Evolutionary conservation across 2,329 filamentous ascomycete species (phyloP).

Genomic region (Fusarium decemcellulare): DNA sequence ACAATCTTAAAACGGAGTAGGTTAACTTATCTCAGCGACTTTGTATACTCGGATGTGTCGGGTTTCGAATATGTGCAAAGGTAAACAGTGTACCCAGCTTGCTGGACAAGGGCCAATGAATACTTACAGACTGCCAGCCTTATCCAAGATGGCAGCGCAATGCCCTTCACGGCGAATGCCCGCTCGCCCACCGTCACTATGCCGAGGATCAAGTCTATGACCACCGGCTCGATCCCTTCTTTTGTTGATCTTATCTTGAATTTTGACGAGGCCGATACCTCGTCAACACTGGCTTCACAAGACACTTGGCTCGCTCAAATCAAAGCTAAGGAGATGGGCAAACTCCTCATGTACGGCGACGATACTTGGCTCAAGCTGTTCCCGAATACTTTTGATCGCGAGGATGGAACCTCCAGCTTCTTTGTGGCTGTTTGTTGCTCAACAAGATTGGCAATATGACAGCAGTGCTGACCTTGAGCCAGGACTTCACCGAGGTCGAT

Average conservation of each 20-base stretch:
- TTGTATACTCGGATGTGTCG: conserved; percentile 86
- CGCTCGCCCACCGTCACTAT: conserved; percentile 98
- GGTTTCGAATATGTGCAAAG: conserved; percentile 91
- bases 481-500: conserved; percentile 99
- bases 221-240: conserved; percentile 97
- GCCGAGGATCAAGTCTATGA: conserved; percentile 97
- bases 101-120: background rate
- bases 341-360: conserved; percentile 95
- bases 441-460: background rate
- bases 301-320: conserved; percentile 98
- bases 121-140: conserved; percentile 68
- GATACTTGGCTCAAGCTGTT: conserved; percentile 99
- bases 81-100: conserved; percentile 60
- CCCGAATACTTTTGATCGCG: conserved; percentile 86
- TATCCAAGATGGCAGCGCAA: conserved; percentile 84
- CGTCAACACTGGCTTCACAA: conserved; percentile 87
- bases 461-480: conserved; percentile 16
- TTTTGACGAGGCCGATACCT: conserved; percentile 93
- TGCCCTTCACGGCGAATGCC: conserved; percentile 96
- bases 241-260: conserved; percentile 98
- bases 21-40: conserved; percentile 74
- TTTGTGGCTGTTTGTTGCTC: conserved; percentile 88
- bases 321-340: conserved; percentile 78
- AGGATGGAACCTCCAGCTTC: conserved; percentile 96
- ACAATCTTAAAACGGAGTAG: conserved; percentile 24